These are phyloP conservation scores for Podospora pseudoanserina DNA, from an alignment of 495 filamentous ascomycete genomes.

Conservation along the genomic window DNA sequence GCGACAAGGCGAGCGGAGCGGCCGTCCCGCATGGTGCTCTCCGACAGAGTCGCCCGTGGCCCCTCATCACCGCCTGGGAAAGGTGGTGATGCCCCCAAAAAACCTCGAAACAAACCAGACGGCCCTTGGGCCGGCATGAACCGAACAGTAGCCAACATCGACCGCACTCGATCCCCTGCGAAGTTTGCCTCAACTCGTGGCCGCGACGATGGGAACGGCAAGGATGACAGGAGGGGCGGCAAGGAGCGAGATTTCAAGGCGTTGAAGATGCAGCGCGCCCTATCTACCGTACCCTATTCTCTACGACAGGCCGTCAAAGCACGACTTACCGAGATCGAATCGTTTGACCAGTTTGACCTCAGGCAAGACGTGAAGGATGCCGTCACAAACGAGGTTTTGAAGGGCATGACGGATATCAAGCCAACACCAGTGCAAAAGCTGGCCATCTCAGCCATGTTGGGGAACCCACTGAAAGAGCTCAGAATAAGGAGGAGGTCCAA, in stretches of 20 bases:
- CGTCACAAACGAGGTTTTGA: constrained; percentile 64
- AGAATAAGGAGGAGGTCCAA: constrained; percentile 2
- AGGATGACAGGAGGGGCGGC: constrained; percentile 34
- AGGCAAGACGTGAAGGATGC: constrained; percentile 70
- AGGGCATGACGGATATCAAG: constrained; percentile 62
- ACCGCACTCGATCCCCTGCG: constrained; percentile 28
- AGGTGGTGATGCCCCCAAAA: constrained; percentile 39
- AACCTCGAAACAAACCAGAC: constrained; percentile 36
- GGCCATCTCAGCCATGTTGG: constrained; percentile 76
- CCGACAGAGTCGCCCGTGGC: constrained; percentile 61
- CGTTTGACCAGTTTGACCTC: constrained; percentile 76
- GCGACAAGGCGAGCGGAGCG: constrained; percentile 36
- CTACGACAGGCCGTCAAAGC: constrained; percentile 65
- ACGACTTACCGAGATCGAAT: constrained; percentile 62
- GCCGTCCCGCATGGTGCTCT: constrained; percentile 76
- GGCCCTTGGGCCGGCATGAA: constrained; percentile 82
- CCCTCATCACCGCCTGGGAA: constrained; percentile 28
- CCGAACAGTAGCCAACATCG: constrained; percentile 61
- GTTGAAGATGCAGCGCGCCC: constrained; percentile 86
- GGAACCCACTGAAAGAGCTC: constrained; percentile 20
- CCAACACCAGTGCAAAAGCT: constrained; percentile 88
- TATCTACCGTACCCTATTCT: constrained; percentile 70
- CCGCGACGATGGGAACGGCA: constrained; percentile 27
- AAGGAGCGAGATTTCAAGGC: constrained; percentile 58
- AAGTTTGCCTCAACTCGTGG: background rate